phyloP scores from a whole-genome alignment of 176 grass and related monocot genomes.

The Carex parvula region DNA sequence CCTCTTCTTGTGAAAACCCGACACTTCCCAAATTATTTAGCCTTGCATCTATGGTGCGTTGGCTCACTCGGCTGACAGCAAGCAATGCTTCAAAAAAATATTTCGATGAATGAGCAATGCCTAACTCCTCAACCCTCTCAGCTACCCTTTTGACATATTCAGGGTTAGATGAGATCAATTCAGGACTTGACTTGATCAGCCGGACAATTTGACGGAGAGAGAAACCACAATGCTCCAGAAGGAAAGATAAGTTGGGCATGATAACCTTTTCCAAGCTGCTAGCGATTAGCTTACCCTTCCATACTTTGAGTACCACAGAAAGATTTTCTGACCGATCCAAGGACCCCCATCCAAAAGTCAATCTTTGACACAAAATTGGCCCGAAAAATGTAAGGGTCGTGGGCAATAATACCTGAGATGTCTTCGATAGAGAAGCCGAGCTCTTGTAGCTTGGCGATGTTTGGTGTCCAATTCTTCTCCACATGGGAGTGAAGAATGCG shows the following conservation, averaged over 20 bases:
- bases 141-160: neutral
- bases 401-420: neutral
- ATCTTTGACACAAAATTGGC: constrained; percentile 9
- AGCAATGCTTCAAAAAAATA: neutral
- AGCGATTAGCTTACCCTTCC: neutral
- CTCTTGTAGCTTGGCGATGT: neutral
- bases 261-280: constrained; percentile 5
- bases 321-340: neutral
- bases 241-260: constrained; percentile 28
- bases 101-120: constrained; percentile 9
- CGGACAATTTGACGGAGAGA: constrained; percentile 16
- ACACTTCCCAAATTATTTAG: constrained; percentile 31
- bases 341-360: constrained; percentile 23
- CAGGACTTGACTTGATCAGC: neutral
- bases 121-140: neutral
- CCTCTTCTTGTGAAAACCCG: constrained; percentile 28
- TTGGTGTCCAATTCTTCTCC: neutral
- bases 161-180: neutral
- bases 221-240: constrained; percentile 29
- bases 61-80: neutral
- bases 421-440: neutral
- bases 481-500: neutral
- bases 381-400: neutral
- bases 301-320: neutral
- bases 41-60: constrained; percentile 24